Evolutionary conservation across 2,329 filamentous ascomycete genomes (phyloP).

Genomic region (Talaromyces sp.): DNA sequence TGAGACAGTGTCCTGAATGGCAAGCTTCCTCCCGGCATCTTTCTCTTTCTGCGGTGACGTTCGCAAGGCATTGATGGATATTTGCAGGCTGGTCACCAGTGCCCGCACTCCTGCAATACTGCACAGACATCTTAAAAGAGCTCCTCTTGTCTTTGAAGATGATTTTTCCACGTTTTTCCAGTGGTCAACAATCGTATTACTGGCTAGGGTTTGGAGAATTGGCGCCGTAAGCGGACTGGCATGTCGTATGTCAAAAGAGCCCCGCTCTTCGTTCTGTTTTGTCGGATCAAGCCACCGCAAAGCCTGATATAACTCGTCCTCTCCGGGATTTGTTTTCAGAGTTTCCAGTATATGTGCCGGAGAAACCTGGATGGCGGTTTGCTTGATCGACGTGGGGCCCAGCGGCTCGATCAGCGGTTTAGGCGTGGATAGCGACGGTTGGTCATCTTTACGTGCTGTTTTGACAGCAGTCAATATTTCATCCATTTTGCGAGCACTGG

Average conservation of each 20-base stretch:
- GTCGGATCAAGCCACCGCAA: slow-evolving; percentile 33
- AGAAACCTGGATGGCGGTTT: slow-evolving; percentile 12
- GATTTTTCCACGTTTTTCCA: slow-evolving; percentile 58
- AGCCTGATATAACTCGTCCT: slow-evolving; percentile 24
- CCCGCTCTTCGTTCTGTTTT: slow-evolving; percentile 17
- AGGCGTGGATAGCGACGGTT: background rate
- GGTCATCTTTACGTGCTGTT: slow-evolving; percentile 22
- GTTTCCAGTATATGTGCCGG: slow-evolving; percentile 29
- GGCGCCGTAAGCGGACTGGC: slow-evolving; percentile 67
- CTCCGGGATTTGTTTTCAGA: slow-evolving; percentile 37
- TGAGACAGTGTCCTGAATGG: slow-evolving; percentile 31
- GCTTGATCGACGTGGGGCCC: background rate
- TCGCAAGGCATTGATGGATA: slow-evolving; percentile 42
- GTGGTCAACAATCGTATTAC: slow-evolving; percentile 72
- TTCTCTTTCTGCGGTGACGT: slow-evolving; percentile 23
- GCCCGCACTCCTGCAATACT: slow-evolving; percentile 75
- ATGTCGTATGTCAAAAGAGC: slow-evolving; percentile 52
- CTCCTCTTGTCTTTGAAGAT: slow-evolving; percentile 29
- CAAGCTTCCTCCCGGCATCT: slow-evolving; percentile 27
- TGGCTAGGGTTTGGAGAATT: slow-evolving; percentile 69
- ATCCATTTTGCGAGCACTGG: slow-evolving; percentile 25
- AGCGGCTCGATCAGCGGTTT: background rate
- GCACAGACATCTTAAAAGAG: slow-evolving; percentile 59
- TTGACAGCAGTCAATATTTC: slow-evolving; percentile 35
- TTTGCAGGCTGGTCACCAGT: slow-evolving; percentile 63